These are phyloP conservation scores for Hypoxylon sp. DNA, from an alignment of 2,329 filamentous ascomycete species.

Conservation along the genomic window DNA sequence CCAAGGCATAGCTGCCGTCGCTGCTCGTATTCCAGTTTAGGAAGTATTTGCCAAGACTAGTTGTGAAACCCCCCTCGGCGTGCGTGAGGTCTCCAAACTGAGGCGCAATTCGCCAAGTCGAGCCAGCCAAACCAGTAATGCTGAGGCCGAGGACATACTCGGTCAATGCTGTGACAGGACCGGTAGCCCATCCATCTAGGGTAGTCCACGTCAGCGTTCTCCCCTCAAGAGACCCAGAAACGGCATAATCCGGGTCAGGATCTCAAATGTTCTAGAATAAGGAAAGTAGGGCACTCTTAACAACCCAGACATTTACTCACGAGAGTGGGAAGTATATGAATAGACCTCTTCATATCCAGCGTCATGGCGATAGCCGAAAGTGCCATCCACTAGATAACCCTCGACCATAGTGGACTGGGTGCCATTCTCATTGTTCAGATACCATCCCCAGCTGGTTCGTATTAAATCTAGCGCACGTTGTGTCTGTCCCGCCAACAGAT, in stretches of 20 bases:
- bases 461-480: conserved; percentile 69
- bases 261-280: neutral
- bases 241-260: neutral
- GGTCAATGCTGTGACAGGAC: conserved; percentile 63
- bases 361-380: conserved; percentile 69
- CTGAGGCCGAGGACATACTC: conserved; percentile 61
- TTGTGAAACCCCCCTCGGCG: conserved; percentile 60
- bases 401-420: conserved; percentile 72
- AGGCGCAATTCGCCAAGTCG: conserved; percentile 57
- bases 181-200: conserved; percentile 64
- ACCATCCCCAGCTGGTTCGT: conserved; percentile 72
- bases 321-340: conserved; percentile 64
- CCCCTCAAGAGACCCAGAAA: neutral
- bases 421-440: conserved; percentile 69
- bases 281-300: neutral
- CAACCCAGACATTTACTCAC: conserved; percentile 25
- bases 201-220: conserved; percentile 15
- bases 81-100: conserved; percentile 58
- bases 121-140: conserved; percentile 56
- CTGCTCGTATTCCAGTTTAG: conserved; percentile 51
- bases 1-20: conserved; percentile 44
- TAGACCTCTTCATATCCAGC: conserved; percentile 66
- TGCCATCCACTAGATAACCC: conserved; percentile 69
- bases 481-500: conserved; percentile 64
- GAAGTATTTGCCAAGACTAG: conserved; percentile 57